Evolutionary conservation across 2,329 filamentous ascomycete genomes (phyloP).

Genomic region (Pleoardoris graminearum): DNA sequence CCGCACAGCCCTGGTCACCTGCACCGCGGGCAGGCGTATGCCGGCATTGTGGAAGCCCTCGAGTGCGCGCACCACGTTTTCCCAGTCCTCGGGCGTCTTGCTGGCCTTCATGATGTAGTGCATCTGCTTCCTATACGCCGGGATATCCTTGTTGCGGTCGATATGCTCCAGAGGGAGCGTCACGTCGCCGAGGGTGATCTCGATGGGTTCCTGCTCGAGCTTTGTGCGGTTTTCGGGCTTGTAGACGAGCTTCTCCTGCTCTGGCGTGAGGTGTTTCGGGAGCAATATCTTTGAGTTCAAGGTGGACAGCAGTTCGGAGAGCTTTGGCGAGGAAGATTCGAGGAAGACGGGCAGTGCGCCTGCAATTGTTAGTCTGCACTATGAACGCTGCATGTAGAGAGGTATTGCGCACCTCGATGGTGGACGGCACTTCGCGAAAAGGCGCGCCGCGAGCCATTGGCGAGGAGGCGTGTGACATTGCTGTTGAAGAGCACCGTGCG

Average conservation of each 20-base stretch:
- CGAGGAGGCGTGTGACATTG: slow-evolving; percentile 12
- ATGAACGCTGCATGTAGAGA: background rate
- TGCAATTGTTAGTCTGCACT: slow-evolving; percentile 16
- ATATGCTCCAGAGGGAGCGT: slow-evolving; percentile 41
- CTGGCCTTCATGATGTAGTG: slow-evolving; percentile 19
- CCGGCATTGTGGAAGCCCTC: slow-evolving; percentile 37
- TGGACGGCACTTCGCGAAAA: slow-evolving; percentile 32
- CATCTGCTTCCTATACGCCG: slow-evolving; percentile 18
- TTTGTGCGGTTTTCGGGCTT: slow-evolving; percentile 44
- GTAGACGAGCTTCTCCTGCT: slow-evolving; percentile 51
- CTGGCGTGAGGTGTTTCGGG: slow-evolving; percentile 47
- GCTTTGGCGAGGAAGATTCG: slow-evolving; percentile 46
- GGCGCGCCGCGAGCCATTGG: slow-evolving; percentile 32
- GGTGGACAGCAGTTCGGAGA: slow-evolving; percentile 45
- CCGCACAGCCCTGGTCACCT: slow-evolving; percentile 27
- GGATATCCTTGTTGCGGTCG: slow-evolving; percentile 28
- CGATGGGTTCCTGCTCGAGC: slow-evolving; percentile 49
- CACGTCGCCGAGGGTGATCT: slow-evolving; percentile 47
- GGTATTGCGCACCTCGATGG: slow-evolving; percentile 26
- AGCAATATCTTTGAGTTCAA: slow-evolving; percentile 52
- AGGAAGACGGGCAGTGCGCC: slow-evolving; percentile 49
- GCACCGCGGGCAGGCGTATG: slow-evolving; percentile 15
- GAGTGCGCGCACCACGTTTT: slow-evolving; percentile 39
- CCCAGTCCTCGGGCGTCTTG: slow-evolving; percentile 37
- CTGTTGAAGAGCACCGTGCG: slow-evolving; percentile 26